A percentile compares a stretch with the other conserved stretches of the same genome.
phyloP scores from a whole-genome alignment of 441 rosid species.

The Omphalea diandra region DNA sequence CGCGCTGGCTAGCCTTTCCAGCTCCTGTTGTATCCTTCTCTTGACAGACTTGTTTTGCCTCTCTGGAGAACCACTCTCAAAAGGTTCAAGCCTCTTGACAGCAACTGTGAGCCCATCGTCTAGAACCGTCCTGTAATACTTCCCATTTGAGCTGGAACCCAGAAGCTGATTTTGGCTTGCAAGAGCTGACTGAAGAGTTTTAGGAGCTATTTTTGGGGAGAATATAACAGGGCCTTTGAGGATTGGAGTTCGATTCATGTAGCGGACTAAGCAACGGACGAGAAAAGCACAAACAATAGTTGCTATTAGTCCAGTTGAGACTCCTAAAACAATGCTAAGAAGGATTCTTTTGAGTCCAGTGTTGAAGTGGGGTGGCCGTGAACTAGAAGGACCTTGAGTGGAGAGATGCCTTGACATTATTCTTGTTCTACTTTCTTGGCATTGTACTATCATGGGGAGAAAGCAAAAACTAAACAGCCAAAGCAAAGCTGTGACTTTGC shows the following conservation, averaged over 20 bases:
- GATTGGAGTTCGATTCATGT: constrained; percentile 72
- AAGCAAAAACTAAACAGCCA: constrained; percentile 46
- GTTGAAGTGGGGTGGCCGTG: constrained; percentile 41
- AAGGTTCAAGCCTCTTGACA: constrained; percentile 70
- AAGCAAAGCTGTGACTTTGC: constrained; percentile 29
- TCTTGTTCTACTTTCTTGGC: constrained; percentile 40
- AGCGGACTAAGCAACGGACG: constrained; percentile 50
- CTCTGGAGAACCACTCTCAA: constrained; percentile 58
- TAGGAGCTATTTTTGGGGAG: constrained; percentile 69
- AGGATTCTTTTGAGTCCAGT: constrained; percentile 56
- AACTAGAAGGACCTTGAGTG: constrained; percentile 35
- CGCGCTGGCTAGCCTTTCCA: constrained; percentile 77
- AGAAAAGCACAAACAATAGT: constrained; percentile 59
- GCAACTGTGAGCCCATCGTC: constrained; percentile 82
- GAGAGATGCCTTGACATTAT: constrained; percentile 49
- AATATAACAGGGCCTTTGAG: constrained; percentile 93
- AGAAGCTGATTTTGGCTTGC: constrained; percentile 60
- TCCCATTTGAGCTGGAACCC: constrained; percentile 80
- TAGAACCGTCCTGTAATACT: constrained; percentile 67
- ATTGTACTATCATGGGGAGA: constrained; percentile 33
- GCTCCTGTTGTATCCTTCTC: constrained; percentile 74
- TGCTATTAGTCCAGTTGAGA: constrained; percentile 57
- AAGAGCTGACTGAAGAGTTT: constrained; percentile 73
- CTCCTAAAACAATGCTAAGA: constrained; percentile 63
- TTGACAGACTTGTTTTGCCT: constrained; percentile 58